Percentiles rank a stretch among this genome's conserved stretches.
These are phyloP conservation scores for Arabis hirsuta DNA, from an alignment of 345 rosid genomes.

Conservation along the genomic window DNA sequence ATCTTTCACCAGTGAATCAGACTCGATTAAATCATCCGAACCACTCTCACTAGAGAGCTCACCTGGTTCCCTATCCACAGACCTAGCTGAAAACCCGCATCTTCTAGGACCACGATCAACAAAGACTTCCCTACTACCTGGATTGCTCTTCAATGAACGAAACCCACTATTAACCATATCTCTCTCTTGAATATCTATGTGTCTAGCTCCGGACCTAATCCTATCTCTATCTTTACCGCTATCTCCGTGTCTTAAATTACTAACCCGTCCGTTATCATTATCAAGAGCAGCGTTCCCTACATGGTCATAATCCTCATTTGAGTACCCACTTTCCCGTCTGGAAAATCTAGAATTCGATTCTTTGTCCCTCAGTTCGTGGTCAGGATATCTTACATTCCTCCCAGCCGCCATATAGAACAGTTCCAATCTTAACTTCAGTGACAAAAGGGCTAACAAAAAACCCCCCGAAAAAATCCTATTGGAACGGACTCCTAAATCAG, in stretches of 20 bases:
- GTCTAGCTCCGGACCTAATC: slow-evolving; percentile 60
- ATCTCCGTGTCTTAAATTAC: slow-evolving; percentile 51
- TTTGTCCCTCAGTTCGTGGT: slow-evolving; percentile 63
- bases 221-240: slow-evolving; percentile 56
- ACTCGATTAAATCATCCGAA: slow-evolving; percentile 74
- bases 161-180: slow-evolving; percentile 60
- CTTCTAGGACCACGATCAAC: slow-evolving; percentile 48
- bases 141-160: slow-evolving; percentile 60
- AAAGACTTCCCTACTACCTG: slow-evolving; percentile 58
- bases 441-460: neutral
- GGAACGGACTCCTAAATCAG: slow-evolving; percentile 17
- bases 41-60: slow-evolving; percentile 99
- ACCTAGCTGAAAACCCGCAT: slow-evolving; percentile 49
- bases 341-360: slow-evolving; percentile 61
- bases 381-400: slow-evolving; percentile 72
- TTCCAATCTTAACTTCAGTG: slow-evolving; percentile 10
- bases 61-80: slow-evolving; percentile 90
- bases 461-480: slow-evolving; percentile 14
- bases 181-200: slow-evolving; percentile 71
- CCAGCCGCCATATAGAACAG: slow-evolving; percentile 75
- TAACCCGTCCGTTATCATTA: slow-evolving; percentile 45
- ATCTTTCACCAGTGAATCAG: slow-evolving; percentile 51
- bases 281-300: slow-evolving; percentile 51
- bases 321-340: slow-evolving; percentile 51
- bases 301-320: slow-evolving; percentile 53